These are phyloP conservation scores for Elaeagnus macrophylla DNA, from an alignment of 306 rosid genomes.

Conservation along the genomic window DNA sequence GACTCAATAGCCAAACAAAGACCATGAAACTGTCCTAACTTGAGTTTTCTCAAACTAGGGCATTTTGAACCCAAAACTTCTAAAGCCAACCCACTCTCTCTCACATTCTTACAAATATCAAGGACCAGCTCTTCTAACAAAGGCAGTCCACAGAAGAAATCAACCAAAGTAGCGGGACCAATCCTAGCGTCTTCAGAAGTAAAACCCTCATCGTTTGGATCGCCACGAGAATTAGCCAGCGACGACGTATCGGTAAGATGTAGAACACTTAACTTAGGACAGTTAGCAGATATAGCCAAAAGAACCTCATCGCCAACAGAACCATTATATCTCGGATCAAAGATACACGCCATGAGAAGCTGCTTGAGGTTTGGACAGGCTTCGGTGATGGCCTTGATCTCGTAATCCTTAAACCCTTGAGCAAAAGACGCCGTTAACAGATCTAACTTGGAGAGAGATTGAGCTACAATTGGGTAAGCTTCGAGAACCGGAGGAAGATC, in stretches of 20 bases:
- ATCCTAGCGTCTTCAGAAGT: not conserved
- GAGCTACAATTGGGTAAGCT: conserved; percentile 2
- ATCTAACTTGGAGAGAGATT: not conserved
- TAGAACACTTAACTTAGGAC: conserved; percentile 6
- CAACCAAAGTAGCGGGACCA: not conserved
- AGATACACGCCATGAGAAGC: conserved; percentile 2
- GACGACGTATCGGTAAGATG: conserved; percentile 3
- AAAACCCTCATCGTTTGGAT: not conserved
- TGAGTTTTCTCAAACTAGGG: not conserved
- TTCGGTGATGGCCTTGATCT: conserved; percentile 7
- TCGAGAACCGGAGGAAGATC: conserved; percentile 4
- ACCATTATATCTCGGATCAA: conserved; percentile 2
- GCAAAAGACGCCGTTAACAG: not conserved
- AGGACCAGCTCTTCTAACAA: conserved; percentile 7
- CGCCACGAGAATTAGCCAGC: not conserved
- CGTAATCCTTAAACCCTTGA: conserved; percentile 6
- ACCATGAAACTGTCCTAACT: conserved; percentile 5
- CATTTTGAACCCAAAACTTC: not conserved
- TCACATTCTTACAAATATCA: conserved; percentile 8
- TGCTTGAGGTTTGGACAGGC: conserved; percentile 9
- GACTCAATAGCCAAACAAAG: not conserved
- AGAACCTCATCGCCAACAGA: conserved; percentile 8
- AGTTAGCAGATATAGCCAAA: not conserved
- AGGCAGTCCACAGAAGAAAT: conserved; percentile 6
- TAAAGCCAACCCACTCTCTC: not conserved